Evolutionary conservation across 345 rosid species (phyloP).

Genomic region (Salix dunnii): DNA sequence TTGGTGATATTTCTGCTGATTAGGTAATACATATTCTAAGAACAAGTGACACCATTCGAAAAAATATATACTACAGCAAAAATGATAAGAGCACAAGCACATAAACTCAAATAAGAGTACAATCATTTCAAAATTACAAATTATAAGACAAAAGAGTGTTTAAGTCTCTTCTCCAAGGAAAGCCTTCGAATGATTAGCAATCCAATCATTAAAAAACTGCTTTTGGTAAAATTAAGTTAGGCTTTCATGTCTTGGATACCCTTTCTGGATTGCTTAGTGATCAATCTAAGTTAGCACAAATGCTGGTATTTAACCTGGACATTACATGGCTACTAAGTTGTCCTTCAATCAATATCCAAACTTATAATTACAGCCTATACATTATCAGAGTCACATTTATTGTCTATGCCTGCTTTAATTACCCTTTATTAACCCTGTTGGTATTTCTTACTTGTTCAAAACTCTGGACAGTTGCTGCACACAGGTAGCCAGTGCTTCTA

Average conservation of each 20-base stretch:
- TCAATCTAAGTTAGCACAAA: background rate
- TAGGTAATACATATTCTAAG: no score
- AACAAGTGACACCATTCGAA: background rate
- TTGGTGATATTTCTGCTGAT: background rate
- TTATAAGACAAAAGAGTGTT: background rate
- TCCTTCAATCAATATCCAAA: background rate
- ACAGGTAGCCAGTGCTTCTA: constrained; percentile 81
- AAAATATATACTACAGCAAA: background rate
- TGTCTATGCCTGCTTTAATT: background rate
- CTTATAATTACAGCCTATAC: background rate
- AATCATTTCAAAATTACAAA: no score
- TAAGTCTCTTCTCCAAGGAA: background rate
- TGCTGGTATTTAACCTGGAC: background rate
- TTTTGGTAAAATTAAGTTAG: background rate
- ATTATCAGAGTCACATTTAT: background rate
- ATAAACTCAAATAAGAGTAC: no score
- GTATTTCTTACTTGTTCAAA: constrained; percentile 62
- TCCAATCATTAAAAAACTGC: background rate
- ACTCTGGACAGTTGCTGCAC: constrained; percentile 75
- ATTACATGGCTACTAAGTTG: background rate
- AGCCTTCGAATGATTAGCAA: background rate
- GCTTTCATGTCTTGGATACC: background rate
- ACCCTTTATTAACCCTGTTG: background rate
- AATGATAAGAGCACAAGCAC: background rate
- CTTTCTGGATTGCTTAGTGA: background rate